These are phyloP conservation scores for Helotiales sp. DNA, from an alignment of 2,329 filamentous ascomycete species.

Conservation along the genomic window DNA sequence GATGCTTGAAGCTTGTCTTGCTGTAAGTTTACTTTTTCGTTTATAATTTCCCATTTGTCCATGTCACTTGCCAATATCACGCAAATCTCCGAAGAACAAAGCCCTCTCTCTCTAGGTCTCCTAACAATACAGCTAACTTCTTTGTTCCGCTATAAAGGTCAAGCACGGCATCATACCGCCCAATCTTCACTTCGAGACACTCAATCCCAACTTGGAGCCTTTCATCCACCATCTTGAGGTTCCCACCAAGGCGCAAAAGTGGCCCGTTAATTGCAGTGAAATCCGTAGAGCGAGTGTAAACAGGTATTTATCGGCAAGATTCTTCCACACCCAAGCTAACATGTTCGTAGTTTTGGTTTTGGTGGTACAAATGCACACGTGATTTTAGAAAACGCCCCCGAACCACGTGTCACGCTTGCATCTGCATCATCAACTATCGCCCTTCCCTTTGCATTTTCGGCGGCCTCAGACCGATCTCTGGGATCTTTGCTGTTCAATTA, in stretches of 20 bases:
- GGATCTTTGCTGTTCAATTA: constrained; percentile 4
- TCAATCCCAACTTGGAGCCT: constrained; percentile 36
- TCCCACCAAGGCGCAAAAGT: constrained; percentile 20
- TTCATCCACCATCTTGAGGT: constrained; percentile 30
- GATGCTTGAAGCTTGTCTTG: constrained; percentile 50
- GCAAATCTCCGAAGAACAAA: no score
- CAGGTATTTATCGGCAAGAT: neutral
- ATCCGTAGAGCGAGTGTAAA: constrained; percentile 35
- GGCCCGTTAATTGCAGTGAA: constrained; percentile 27
- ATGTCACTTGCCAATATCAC: neutral
- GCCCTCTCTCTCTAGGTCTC: neutral
- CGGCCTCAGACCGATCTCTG: constrained; percentile 18
- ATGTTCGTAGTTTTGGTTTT: constrained; percentile 24
- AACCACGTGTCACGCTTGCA: neutral
- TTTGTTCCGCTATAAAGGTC: neutral
- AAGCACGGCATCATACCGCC: constrained; percentile 35
- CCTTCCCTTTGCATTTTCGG: constrained; percentile 19
- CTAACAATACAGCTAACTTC: neutral
- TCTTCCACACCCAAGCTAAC: neutral
- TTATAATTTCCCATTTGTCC: neutral
- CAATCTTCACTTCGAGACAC: constrained; percentile 38
- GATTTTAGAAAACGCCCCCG: constrained; percentile 12
- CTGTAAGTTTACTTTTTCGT: constrained; percentile 22
- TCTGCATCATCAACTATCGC: neutral
- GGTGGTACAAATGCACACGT: constrained; percentile 23